Percentiles rank a stretch among this genome's conserved stretches.
These are phyloP conservation scores for Claviceps sp. DNA, from an alignment of 2,329 filamentous ascomycete genomes.

Conservation along the genomic window DNA sequence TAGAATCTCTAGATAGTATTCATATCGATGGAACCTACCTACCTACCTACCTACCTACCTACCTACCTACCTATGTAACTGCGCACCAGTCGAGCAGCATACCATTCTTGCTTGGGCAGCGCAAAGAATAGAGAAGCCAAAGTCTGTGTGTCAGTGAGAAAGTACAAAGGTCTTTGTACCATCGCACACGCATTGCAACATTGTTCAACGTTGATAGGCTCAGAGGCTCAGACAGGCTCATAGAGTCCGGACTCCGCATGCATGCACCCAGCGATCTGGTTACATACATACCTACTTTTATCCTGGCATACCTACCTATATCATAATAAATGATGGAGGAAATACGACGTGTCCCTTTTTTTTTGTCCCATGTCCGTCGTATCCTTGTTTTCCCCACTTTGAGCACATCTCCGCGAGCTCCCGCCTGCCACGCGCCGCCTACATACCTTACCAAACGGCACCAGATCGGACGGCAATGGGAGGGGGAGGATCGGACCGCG, in stretches of 20 bases:
- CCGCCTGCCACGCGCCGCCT: too few relatives aligned
- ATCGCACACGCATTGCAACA: background rate
- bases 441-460: too few relatives aligned
- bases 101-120: background rate
- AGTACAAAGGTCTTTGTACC: background rate
- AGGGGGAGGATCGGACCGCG: too few relatives aligned
- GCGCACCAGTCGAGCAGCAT: too few relatives aligned
- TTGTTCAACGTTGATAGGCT: background rate
- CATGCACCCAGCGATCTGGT: constrained; percentile 4
- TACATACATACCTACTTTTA: too few relatives aligned
- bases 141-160: background rate
- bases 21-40: too few relatives aligned
- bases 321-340: constrained; percentile 1
- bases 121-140: constrained; percentile 1
- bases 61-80: too few relatives aligned
- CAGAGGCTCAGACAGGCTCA: background rate
- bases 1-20: too few relatives aligned
- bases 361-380: background rate
- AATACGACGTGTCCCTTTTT: background rate
- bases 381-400: too few relatives aligned
- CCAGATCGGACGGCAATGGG: too few relatives aligned
- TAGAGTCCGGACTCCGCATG: background rate
- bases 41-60: too few relatives aligned
- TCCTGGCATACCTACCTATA: background rate
- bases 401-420: too few relatives aligned